Evolutionary conservation across 2,329 filamentous ascomycete genomes (phyloP), one percentile per base, ranked within the genome.

Genomic region (Curvularia lunata): DNA sequence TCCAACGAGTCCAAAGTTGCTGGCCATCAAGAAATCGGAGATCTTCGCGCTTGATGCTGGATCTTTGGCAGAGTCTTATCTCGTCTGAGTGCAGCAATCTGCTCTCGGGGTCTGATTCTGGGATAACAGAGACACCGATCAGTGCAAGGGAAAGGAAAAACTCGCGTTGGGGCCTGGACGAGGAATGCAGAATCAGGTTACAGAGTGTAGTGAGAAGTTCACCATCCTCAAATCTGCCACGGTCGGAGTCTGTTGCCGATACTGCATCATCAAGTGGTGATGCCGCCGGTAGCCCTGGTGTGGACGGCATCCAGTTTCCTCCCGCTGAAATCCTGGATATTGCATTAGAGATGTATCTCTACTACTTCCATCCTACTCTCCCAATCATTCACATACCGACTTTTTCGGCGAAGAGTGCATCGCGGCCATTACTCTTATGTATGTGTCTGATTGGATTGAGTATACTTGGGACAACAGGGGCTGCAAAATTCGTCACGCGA

Each of bases 381-480:
- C 82, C 82, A 0, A 83, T 84, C 58, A 80, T 85, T 6, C 83
- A 85, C 63, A 75, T 82, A 13, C 82, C 83, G 1, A 83, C 82
- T 0, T 85, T 84, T 59, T 80, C 78, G 13, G 81, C 82, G 1
- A 81, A 80, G 49, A 79, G 79, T 42, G 79, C 81, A 4, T 78
- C 78, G 19, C 73, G 76, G 21, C 77, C 81, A 9, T 68, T 84
- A 18, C 69, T 84, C 0, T 80, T 84, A 47, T 78, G 78, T 21
- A 84, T 85, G 80, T 84, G 81, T 62, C 75, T 84, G 13, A 81
- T 84, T 32, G 83, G 83, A 4, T 76, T 84, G 64, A 80, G 81
- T 48, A 79, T 84, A 49, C 66, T 84, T 38, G 82, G 81, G 8
- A 84, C 82, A 1, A 82, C 80, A 43, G 82, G 82, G 10, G 81